These are phyloP conservation scores for Bacterosira constricta DNA, from an alignment of 108 stramenopile genomes.

Conservation along the genomic window DNA sequence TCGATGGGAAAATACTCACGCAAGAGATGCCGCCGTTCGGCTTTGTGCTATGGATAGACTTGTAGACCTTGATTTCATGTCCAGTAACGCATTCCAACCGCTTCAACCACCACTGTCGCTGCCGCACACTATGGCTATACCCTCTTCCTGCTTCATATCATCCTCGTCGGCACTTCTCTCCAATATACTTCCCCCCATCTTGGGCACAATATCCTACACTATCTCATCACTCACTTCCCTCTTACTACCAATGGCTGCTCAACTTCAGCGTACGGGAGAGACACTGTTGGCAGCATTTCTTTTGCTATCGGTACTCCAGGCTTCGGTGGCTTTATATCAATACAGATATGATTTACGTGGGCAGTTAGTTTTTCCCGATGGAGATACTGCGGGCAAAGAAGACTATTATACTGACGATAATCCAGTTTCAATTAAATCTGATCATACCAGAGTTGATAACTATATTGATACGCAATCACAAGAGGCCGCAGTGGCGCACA, in stretches of 20 bases:
- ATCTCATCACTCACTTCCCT: conserved; percentile 4
- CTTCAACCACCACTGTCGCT: not conserved
- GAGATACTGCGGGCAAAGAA: conserved; percentile 57
- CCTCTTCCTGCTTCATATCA: not conserved
- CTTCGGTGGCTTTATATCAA: conserved; percentile 56
- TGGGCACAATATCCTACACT: conserved; percentile 6
- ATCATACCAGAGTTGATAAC: not conserved
- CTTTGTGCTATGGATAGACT: not conserved
- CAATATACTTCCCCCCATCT: conserved; percentile 2
- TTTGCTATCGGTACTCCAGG: conserved; percentile 59
- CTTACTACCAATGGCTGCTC: conserved; percentile 10
- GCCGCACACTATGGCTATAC: not conserved
- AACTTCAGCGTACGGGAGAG: conserved; percentile 46
- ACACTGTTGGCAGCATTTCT: conserved; percentile 47
- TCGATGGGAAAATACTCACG: not conserved
- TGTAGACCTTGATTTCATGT: not conserved
- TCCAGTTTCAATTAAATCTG: not conserved
- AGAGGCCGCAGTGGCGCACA: not conserved
- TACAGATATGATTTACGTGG: conserved; percentile 67
- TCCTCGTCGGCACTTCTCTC: not conserved
- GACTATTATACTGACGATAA: conserved; percentile 2
- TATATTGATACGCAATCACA: not conserved
- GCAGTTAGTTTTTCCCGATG: conserved; percentile 59
- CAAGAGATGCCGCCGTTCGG: not conserved
- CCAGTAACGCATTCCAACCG: not conserved